Conservation (phyloP, 805 yeast species). For the Danielia oregonensis region DNA sequence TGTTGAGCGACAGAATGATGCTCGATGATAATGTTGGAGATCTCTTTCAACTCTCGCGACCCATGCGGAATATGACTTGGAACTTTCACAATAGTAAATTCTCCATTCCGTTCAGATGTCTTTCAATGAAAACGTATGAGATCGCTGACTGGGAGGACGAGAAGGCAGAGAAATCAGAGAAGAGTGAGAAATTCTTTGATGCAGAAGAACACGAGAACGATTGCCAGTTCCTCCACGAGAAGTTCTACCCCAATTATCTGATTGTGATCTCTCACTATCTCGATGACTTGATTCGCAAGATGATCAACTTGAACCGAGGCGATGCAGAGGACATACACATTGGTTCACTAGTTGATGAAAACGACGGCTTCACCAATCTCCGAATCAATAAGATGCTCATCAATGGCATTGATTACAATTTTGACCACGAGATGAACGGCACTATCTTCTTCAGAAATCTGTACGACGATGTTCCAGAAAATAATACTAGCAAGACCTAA, state of each 20-base stretch:
- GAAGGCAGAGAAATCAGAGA: constrained; percentile 11
- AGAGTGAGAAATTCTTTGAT: constrained; percentile 18
- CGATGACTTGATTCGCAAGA: constrained; percentile 27
- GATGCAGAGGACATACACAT: constrained; percentile 36
- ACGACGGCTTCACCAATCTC: constrained; percentile 34
- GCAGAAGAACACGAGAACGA: constrained; percentile 16
- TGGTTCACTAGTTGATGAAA: constrained; percentile 22
- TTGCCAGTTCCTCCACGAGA: constrained; percentile 12
- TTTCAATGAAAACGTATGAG: constrained; percentile 28
- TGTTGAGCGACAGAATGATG: constrained; percentile 21
- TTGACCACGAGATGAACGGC: constrained; percentile 38
- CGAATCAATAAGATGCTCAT: constrained; percentile 23
- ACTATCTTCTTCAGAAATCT: constrained; percentile 32
- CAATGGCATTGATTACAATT: constrained; percentile 32
- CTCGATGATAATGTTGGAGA: constrained; percentile 15
- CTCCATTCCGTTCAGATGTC: constrained; percentile 32
- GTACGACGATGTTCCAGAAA: constrained; percentile 14
- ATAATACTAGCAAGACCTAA: background rate
- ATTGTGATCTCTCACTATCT: constrained; percentile 32
- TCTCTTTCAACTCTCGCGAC: constrained; percentile 8
- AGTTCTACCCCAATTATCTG: constrained; percentile 14
- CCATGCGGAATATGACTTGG: constrained; percentile 26
- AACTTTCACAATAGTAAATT: constrained; percentile 27
- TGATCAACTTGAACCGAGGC: constrained; percentile 36
- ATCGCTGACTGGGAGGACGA: constrained; percentile 36